Base-by-base conservation (phyloP, 768 basidiomycete genomes). In the Termitomyces sp. region DNA sequence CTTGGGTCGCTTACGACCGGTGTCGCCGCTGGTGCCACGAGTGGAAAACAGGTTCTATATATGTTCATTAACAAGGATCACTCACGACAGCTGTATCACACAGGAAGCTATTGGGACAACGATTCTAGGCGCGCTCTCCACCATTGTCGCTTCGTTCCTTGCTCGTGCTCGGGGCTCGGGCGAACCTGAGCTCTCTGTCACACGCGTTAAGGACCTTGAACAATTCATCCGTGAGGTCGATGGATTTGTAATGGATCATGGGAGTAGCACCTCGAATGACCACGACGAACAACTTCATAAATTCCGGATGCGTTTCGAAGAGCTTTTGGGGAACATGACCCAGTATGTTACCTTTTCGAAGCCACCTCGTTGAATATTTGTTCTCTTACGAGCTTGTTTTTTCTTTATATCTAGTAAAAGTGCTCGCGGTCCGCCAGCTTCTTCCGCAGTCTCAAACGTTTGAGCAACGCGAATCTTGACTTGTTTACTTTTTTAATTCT, bases 1-100 rank as follows among this genome's bases (percentile, higher is more conserved):
- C 68, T 89, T 22, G 87, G 87, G 4, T 78, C 87, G 1, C 70
- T 90, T 28, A 88, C 85, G 10, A 89, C 88, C 0, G 87, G 83
- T 0, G 61, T 88, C 24, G 76, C 86, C 0, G 84, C 83, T 5
- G 71, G 77, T 1, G 66, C 73, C 4, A 68, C 63, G 6, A 68
- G 59, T 28, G 78, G 74, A 6, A 71, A 58, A 24, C 72, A 78
- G 71, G 82, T 76, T 14, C 7, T 48, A 26, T 26, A 56, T 48
- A 48, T 60, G 46, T 56, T 49, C 28, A 28, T 57, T 28, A 46
- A 30, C 40, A 18, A 22, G 32, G 20, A 28, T 44, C n/a, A 32
- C 26, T 53, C 18, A 40, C 24, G 6, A 24, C 2, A 54, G 8
- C 9, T 14, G 22, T 33, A 22, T 33, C 32, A 18, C 47, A 78